A percentile compares a stretch with the other conserved stretches of the same genome.
Evolutionary conservation across 2,329 filamentous ascomycete species (phyloP).

Genomic region (Colletotrichum horii): DNA sequence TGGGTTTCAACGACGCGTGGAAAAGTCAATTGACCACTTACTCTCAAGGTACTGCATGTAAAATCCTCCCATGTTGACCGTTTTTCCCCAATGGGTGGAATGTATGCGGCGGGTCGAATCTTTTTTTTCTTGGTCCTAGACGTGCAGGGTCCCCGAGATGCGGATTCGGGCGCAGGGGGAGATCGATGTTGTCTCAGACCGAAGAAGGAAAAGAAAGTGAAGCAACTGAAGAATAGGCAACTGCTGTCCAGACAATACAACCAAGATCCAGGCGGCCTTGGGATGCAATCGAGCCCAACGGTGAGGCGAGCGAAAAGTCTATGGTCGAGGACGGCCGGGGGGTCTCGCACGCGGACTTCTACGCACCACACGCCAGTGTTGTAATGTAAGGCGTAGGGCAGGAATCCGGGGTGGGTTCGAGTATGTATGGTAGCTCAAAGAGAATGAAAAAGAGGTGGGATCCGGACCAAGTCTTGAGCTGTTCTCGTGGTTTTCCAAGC

Average conservation of each 20-base stretch:
- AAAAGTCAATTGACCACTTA: constrained; percentile 55
- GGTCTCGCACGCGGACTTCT: constrained; percentile 5
- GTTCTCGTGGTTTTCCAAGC: neutral
- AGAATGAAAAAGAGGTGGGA: constrained; percentile 3
- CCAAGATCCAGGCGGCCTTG: constrained; percentile 34
- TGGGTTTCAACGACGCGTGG: constrained; percentile 10
- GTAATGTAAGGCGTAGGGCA: constrained; percentile 23
- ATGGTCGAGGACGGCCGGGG: constrained; percentile 28
- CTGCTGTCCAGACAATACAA: constrained; percentile 34
- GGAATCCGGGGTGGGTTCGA: constrained; percentile 17
- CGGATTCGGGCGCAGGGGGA: constrained; percentile 1
- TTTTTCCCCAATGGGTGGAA: constrained; percentile 29
- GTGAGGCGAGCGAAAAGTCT: constrained; percentile 42
- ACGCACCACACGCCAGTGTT: constrained; percentile 12
- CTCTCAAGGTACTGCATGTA: constrained; percentile 78
- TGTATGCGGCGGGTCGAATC: neutral
- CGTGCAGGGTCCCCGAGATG: constrained; percentile 2
- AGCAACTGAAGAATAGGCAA: constrained; percentile 25
- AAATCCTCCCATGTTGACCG: constrained; percentile 63
- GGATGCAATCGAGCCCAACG: constrained; percentile 63
- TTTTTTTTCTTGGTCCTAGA: neutral
- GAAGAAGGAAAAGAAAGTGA: constrained; percentile 10
- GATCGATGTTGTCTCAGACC: constrained; percentile 10
- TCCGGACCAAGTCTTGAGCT: neutral
- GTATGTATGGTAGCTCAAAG: constrained; percentile 12